Percentiles rank a stretch among this genome's conserved stretches.
These are phyloP conservation scores for Diversispora eburnea DNA, from an alignment of 192 early-diverging fungal genomes.

Conservation along the genomic window DNA sequence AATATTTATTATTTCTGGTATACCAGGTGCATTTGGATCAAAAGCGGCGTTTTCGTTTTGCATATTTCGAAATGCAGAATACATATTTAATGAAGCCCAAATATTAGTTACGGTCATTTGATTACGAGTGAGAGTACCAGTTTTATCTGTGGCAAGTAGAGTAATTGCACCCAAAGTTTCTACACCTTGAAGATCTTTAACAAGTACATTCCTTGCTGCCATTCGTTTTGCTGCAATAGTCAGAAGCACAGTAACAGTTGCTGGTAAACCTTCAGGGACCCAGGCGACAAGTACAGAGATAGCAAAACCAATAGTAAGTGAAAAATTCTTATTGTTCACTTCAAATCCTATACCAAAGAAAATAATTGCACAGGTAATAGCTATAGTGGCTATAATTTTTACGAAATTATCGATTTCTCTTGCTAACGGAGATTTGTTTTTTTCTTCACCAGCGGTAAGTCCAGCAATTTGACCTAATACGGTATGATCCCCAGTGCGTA, in stretches of 20 bases:
- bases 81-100: slow-evolving; percentile 76
- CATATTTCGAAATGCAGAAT: slow-evolving; percentile 46
- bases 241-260: slow-evolving; percentile 90
- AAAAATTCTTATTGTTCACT: slow-evolving; percentile 52
- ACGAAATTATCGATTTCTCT: slow-evolving; percentile 79
- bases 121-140: slow-evolving; percentile 93
- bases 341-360: slow-evolving; percentile 80
- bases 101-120: slow-evolving; percentile 95
- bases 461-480: slow-evolving; percentile 95
- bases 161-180: slow-evolving; percentile 98
- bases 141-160: slow-evolving; percentile 95
- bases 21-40: slow-evolving; percentile 52
- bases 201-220: slow-evolving; percentile 83
- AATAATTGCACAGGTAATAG: slow-evolving; percentile 67
- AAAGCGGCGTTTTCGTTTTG: slow-evolving; percentile 49
- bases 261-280: slow-evolving; percentile 92
- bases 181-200: slow-evolving; percentile 94
- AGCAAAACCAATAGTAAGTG: slow-evolving; percentile 82
- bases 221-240: slow-evolving; percentile 96
- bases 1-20: slow-evolving; percentile 75
- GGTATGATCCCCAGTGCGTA: slow-evolving; percentile 89
- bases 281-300: slow-evolving; percentile 86
- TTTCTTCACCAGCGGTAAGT: slow-evolving; percentile 76
- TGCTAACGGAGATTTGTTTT: slow-evolving; percentile 68
- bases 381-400: slow-evolving; percentile 79